Evolutionary conservation across 1,139 yeast species (phyloP).

Genomic region (Dujonia santamariae): DNA sequence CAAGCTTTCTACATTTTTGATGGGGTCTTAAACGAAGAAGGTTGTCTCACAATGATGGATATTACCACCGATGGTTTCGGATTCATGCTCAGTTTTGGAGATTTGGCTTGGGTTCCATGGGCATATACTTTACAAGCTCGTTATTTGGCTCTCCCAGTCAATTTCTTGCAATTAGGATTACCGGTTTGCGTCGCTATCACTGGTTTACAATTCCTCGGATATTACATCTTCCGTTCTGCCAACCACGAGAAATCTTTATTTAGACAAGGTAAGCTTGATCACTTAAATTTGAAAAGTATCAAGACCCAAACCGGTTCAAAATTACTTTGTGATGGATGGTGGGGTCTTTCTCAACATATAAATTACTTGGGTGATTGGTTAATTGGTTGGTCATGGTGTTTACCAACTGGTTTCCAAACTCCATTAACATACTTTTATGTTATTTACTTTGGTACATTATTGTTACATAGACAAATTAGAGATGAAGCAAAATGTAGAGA

Average conservation of each 20-base stretch:
- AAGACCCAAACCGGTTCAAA: slow-evolving; percentile 76
- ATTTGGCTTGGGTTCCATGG: slow-evolving; percentile 91
- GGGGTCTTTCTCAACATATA: slow-evolving; percentile 90
- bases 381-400: slow-evolving; percentile 88
- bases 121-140: slow-evolving; percentile 85
- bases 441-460: slow-evolving; percentile 72
- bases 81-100: slow-evolving; percentile 93
- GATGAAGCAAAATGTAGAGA: slow-evolving; percentile 88
- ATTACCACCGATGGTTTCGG: slow-evolving; percentile 97
- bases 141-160: slow-evolving; percentile 57
- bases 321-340: slow-evolving; percentile 89
- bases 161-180: slow-evolving; percentile 57
- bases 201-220: slow-evolving; percentile 56
- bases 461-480: slow-evolving; percentile 84
- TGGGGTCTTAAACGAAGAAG: slow-evolving; percentile 89
- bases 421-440: slow-evolving; percentile 87
- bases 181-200: slow-evolving; percentile 31
- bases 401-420: slow-evolving; percentile 81
- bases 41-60: slow-evolving; percentile 90
- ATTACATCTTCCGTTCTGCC: slow-evolving; percentile 77
- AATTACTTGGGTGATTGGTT: slow-evolving; percentile 96
- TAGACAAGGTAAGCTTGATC: slow-evolving; percentile 69
- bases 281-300: slow-evolving; percentile 61
- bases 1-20: slow-evolving; percentile 86
- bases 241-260: slow-evolving; percentile 84